Evolutionary conservation across 164 flowering plant species (phyloP), one percentile per base, ranked within the genome.

Genomic region (Aristolochia contorta): DNA sequence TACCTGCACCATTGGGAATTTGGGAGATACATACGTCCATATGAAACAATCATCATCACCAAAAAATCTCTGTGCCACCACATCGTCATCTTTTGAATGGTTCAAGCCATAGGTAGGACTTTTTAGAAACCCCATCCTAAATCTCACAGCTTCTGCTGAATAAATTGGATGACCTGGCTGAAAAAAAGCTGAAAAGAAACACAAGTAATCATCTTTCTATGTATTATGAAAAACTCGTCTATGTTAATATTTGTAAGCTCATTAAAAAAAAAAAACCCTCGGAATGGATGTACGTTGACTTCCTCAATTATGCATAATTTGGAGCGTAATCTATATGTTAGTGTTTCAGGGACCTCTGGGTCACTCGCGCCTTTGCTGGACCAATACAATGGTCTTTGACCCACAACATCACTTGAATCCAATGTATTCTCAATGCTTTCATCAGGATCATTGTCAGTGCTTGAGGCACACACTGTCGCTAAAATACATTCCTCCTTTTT

Each of bases 361-460:
- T 87, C 70, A 33, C 70, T 63, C 62, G 78, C 72, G 55, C 99
- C 99, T 75, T 72, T 66, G 73, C 99, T 93, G n/a, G 97, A 93
- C 99, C 99, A 93, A 73, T 90, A 93, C 33, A 85, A 86, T 61
- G 82, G 71, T 56, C 75, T 64, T 18, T 47, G 23, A 16, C 14
- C 75, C 56, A 82, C 63, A 50, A 61, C 63, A 49, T 82, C 86
- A 33, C 75, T 70, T 67, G 84, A 78, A 30, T 74, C 74, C 63
- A 93, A 65, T 21, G 99, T 93, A 66, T 90, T 81, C 9, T 66
- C 57, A 58, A 93, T 77, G 62, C 84, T 79, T 67, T 90, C 96
- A 51, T 60, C 72, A 0, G 97, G 96, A 72, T 65, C 73, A 68
- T 84, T 78, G 71, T 93, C 97, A 15, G 99, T 93, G 77, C 97